Conservation (phyloP, 2,329 filamentous ascomycete species). For the Penicillium sp. region DNA sequence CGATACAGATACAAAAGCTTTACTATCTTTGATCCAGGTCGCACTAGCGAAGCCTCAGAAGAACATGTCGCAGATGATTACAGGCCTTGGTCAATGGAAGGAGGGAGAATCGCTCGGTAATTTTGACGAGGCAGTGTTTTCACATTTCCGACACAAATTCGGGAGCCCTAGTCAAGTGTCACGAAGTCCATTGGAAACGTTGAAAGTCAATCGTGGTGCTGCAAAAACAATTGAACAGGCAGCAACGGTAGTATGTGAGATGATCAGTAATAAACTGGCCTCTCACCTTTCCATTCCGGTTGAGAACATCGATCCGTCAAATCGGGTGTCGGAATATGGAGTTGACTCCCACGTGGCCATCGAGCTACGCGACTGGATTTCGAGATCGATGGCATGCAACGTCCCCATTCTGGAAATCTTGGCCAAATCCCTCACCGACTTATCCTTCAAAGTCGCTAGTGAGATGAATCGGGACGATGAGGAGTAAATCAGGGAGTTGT, state of each 20-base stretch:
- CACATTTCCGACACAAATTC: slow-evolving; percentile 22
- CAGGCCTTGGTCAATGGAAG: slow-evolving; percentile 26
- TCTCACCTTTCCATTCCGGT: slow-evolving; percentile 19
- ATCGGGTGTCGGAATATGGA: slow-evolving; percentile 38
- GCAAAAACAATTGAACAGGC: slow-evolving; percentile 21
- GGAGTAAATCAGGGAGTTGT: background rate
- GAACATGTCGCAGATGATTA: slow-evolving; percentile 20
- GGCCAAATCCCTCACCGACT: slow-evolving; percentile 26
- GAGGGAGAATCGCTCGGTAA: slow-evolving; percentile 21
- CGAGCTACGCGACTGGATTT: slow-evolving; percentile 48
- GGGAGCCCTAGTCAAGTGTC: background rate
- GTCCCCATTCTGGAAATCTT: slow-evolving; percentile 31
- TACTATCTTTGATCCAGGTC: slow-evolving; percentile 21
- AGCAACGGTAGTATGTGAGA: slow-evolving; percentile 11
- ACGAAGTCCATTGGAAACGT: background rate
- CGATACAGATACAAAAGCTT: slow-evolving; percentile 18
- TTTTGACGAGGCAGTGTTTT: slow-evolving; percentile 26
- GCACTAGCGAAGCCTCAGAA: slow-evolving; percentile 12
- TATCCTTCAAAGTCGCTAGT: slow-evolving; percentile 24
- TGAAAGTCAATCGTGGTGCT: slow-evolving; percentile 13
- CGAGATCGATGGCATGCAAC: slow-evolving; percentile 33
- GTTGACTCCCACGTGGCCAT: slow-evolving; percentile 50
- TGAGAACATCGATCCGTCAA: slow-evolving; percentile 23
- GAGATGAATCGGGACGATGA: background rate
- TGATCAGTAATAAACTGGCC: slow-evolving; percentile 21